Evolutionary conservation across 2,329 filamentous ascomycete genomes (phyloP).

Genomic region (Thielaviopsis populi): DNA sequence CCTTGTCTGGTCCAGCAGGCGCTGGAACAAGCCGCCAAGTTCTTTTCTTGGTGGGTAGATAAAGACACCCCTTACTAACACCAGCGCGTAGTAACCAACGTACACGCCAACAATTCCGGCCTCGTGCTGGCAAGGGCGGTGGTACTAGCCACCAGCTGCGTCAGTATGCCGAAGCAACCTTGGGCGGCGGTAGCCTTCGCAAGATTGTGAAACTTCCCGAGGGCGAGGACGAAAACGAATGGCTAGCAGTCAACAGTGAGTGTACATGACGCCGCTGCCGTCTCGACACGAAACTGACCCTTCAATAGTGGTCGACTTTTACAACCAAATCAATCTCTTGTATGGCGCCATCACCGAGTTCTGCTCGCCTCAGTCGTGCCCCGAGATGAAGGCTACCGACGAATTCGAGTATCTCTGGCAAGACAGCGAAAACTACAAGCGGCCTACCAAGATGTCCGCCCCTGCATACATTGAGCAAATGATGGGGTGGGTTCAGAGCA

Average conservation of each 20-base stretch:
- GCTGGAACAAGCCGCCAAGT: not conserved
- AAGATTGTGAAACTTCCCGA: constrained; percentile 96
- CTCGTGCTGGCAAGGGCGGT: constrained; percentile 74
- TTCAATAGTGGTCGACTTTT: constrained; percentile 85
- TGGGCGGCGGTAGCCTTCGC: constrained; percentile 83
- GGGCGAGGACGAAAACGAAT: constrained; percentile 94
- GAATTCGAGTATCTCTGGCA: constrained; percentile 99
- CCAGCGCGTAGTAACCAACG: constrained; percentile 56
- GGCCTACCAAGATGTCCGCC: constrained; percentile 94
- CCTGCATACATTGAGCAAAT: constrained; percentile 96
- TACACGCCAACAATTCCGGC: constrained; percentile 80
- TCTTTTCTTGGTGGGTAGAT: constrained; percentile 3
- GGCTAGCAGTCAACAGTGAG: constrained; percentile 92
- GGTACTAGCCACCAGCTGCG: constrained; percentile 80
- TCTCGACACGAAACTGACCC: constrained; percentile 19
- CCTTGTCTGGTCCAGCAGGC: no score
- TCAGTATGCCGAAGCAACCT: constrained; percentile 94
- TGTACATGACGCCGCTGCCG: not conserved
- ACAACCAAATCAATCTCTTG: constrained; percentile 98
- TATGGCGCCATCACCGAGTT: constrained; percentile 99
- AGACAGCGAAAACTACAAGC: constrained; percentile 83
- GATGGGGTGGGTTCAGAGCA: constrained; percentile 91
- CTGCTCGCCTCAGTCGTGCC: constrained; percentile 91
- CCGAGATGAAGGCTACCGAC: constrained; percentile 99
- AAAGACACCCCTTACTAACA: not conserved